Base-by-base conservation (phyloP, 805 yeast species). In the Starmera pachycereana region DNA sequence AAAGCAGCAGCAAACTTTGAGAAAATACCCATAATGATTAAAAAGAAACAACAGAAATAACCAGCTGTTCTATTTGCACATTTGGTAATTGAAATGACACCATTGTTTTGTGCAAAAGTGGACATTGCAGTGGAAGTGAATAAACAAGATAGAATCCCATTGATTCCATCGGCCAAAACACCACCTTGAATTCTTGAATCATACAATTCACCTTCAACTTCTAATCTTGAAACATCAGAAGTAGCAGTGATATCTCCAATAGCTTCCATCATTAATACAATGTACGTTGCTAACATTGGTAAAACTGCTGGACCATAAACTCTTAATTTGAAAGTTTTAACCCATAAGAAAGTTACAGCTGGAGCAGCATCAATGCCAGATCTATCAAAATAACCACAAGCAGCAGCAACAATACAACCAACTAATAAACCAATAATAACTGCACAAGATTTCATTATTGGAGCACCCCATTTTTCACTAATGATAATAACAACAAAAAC, bases 221-320 rank as follows among this genome's bases (percentile, higher is more conserved):
- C 87, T 45, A 81, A 65, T 50, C 95, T 69, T 8, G 95, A 84
- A 16, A 89, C 96, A 60, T 88, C 97, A 42, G 86, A 81, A 33
- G 96, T 85, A 31, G 96, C 96, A 29, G 96, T 86, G 55, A 88
- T 81, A 61, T 88, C 96, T 60, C 96, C 96, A 55, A 88, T 86
- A 40, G 95, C 83, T 66, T 89, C 96, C 87, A 87, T 86, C 76
- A 85, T 81, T 50, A 84, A 63, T 22, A 81, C 86, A 29, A 88
- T 68, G 57, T 78, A 88, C 36, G 87, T 81, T 1, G 96, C 94
- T 42, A 88, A 62, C 65, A 85, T 73, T 5, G 96, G 96, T 39
- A 88, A 63, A 8, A 88, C 92, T 3, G 81, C 76, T 1, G 96
- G 96, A 3, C 85, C 96, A 53, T 88, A 85, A 6, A 88, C 75